These are phyloP conservation scores for Pistacia vera DNA, from an alignment of 345 rosid species.

Conservation along the genomic window DNA sequence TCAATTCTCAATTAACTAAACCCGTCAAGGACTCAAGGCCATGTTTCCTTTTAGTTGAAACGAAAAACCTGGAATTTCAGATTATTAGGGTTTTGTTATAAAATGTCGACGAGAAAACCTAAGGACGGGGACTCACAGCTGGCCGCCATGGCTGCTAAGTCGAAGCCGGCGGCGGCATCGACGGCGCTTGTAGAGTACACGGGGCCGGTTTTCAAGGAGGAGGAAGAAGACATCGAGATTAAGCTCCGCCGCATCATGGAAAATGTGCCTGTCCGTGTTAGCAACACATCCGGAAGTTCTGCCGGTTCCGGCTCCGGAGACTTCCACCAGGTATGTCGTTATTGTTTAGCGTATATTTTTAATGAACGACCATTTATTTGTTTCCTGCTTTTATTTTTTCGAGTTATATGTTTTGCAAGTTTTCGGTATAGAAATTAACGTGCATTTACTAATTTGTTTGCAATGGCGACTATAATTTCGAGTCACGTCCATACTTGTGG, in stretches of 20 bases:
- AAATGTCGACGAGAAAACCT: slow-evolving; percentile 62
- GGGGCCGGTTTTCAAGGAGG: slow-evolving; percentile 73
- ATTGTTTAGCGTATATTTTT: not conserved
- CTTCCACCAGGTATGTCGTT: slow-evolving; percentile 77
- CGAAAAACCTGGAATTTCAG: not conserved
- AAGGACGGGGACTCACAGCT: slow-evolving; percentile 55
- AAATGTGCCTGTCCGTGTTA: slow-evolving; percentile 95
- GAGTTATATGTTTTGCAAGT: not conserved
- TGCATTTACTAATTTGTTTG: not conserved
- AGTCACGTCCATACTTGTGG: not conserved
- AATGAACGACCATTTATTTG: too few relatives aligned
- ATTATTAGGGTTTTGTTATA: slow-evolving; percentile 37
- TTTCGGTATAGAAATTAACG: not conserved
- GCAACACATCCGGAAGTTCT: slow-evolving; percentile 94
- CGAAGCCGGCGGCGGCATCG: slow-evolving; percentile 37
- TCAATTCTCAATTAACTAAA: not conserved
- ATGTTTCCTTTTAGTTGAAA: too few relatives aligned
- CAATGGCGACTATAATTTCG: not conserved
- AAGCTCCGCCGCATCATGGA: slow-evolving; percentile 92
- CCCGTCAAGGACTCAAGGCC: not conserved
- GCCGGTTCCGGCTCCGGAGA: slow-evolving; percentile 98
- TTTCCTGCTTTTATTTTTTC: too few relatives aligned
- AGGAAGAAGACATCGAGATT: slow-evolving; percentile 87
- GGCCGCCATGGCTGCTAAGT: slow-evolving; percentile 48
- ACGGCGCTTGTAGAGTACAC: slow-evolving; percentile 75